Conservation (phyloP, 129 eudicot genomes). For the Chrysanthemum makinoi region DNA sequence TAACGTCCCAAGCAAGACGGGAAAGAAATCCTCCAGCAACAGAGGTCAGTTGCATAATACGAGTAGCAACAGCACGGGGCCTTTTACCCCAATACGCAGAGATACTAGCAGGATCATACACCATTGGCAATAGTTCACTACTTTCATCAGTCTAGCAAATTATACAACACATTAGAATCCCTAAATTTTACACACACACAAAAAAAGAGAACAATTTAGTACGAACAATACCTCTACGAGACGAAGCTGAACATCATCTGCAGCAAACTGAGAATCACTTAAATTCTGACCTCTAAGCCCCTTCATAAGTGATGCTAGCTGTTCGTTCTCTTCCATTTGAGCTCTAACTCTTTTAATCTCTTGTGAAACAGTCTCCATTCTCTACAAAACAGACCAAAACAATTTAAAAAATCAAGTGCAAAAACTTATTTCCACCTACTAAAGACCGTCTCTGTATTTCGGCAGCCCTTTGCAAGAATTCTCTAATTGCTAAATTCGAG, state of each 20-base stretch:
- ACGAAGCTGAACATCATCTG: constrained; percentile 72
- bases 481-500: no score
- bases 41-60: constrained; percentile 74
- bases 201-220: background rate
- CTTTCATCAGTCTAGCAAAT: constrained; percentile 80
- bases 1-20: constrained; percentile 79
- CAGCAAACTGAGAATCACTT: constrained; percentile 86
- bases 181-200: background rate
- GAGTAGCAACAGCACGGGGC: constrained; percentile 93
- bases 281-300: constrained; percentile 98
- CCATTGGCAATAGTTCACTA: constrained; percentile 84
- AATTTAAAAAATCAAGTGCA: constrained; percentile 11
- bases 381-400: constrained; percentile 38
- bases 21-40: constrained; percentile 99
- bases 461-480: no score
- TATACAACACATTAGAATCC: constrained; percentile 7
- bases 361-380: constrained; percentile 83
- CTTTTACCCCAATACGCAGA: constrained; percentile 98
- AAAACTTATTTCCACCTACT: background rate
- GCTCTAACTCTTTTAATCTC: constrained; percentile 98
- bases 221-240: constrained; percentile 71
- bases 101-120: constrained; percentile 84
- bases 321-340: constrained; percentile 98
- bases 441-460: background rate
- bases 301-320: constrained; percentile 83